A percentile compares a stretch with the other conserved stretches of the same genome.
Evolutionary conservation across 495 filamentous ascomycete genomes (phyloP).

Genomic region (Talaromyces ruber): DNA sequence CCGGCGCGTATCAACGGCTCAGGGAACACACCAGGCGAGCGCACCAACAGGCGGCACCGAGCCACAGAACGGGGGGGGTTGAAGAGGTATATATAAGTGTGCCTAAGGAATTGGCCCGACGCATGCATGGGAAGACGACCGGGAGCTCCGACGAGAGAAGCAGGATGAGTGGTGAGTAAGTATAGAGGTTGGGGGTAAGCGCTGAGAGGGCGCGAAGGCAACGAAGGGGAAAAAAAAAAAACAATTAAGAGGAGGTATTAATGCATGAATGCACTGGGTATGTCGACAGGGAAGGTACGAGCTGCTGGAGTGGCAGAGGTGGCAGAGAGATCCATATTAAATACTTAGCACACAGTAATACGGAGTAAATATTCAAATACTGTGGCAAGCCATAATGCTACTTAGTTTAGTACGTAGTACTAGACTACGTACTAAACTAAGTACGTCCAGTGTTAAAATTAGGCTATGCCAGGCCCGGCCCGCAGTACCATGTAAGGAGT

Average conservation of each 20-base stretch:
- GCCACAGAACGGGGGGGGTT: slow-evolving; percentile 6
- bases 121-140: neutral
- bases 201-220: neutral
- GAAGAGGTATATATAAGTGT: neutral
- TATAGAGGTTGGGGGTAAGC: neutral
- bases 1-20: neutral
- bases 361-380: neutral
- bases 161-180: neutral
- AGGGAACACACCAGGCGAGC: neutral
- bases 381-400: neutral
- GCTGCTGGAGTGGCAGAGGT: neutral
- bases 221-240: slow-evolving; percentile 3
- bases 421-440: too few species aligned
- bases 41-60: neutral
- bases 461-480: slow-evolving; percentile 5
- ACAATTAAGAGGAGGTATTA: slow-evolving; percentile 1
- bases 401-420: too few species aligned
- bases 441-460: neutral
- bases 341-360: neutral
- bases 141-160: neutral
- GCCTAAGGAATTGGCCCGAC: neutral
- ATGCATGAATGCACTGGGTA: neutral
- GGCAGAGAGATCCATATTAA: neutral
- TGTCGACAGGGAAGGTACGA: neutral
- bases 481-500: slow-evolving; percentile 1